Evolutionary conservation across 148 eudicot genomes (phyloP), one percentile per base, ranked within the genome.

Genomic region (Spergularia marina): DNA sequence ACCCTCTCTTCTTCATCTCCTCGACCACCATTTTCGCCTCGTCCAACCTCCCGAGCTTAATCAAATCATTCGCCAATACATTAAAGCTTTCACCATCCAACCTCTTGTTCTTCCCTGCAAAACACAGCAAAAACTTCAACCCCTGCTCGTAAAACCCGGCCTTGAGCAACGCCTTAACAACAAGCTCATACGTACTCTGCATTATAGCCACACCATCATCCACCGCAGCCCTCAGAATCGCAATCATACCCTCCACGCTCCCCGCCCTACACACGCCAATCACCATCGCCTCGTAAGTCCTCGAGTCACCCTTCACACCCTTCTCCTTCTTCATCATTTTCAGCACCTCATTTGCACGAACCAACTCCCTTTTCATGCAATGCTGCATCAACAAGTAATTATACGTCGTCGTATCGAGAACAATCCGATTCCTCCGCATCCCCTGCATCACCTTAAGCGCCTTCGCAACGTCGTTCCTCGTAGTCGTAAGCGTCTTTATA

Each of bases 211-310:
- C 80, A 21, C 82, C 82, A 20, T 86, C 86, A 17, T 82, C 86
- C 78, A 73, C 67, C 79, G 83, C 88, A 77, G 83, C 80, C 79
- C 87, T 74, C 78, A 90, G 55, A 44, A 90, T 21, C 72, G 63
- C 82, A 70, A 90, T 23, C 20, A 85, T 90, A 21, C 83, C 91
- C 12, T 88, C 91, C 70, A 88, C 73, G 60, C 75, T 88, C 74
- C 89, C 90, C 4, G 80, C 85, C 79, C 77, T 82, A 58, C 94
- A 90, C 66, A 90, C 91, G 12, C 94, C 94, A 78, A 90, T 55
- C 39, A 90, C 91, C 75, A 90, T 80, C 7, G 91, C 91, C 54
- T 90, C 94, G 53, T 90, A 90, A 39, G 91, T 88, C 64, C 88
- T 84, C 39, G 87, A 12, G 47, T 88, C 94, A 18, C 82, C 87